phyloP scores from a whole-genome alignment of 176 grass and related monocot genomes.

The Carex cristatella region DNA sequence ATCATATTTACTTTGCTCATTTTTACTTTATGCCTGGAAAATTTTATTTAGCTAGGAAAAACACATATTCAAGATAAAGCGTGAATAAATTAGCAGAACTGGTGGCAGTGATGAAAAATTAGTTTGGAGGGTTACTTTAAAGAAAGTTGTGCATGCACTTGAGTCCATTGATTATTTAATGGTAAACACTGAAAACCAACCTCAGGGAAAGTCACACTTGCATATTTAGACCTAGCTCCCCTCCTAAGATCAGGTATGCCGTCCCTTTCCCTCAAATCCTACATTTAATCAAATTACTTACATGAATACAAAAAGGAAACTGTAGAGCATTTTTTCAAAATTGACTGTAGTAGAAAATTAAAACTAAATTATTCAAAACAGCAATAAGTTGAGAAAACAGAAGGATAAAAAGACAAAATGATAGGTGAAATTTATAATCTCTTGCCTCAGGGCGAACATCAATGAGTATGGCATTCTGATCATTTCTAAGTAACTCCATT shows the following conservation, averaged over 20 bases:
- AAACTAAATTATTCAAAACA: slow-evolving; percentile 9
- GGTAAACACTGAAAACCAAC: slow-evolving; percentile 24
- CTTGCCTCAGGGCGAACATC: slow-evolving; percentile 99
- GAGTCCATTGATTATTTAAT: slow-evolving; percentile 9
- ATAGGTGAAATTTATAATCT: slow-evolving; percentile 91
- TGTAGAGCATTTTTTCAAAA: neutral
- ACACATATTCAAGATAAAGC: neutral
- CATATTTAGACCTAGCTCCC: slow-evolving; percentile 86
- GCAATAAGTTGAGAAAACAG: slow-evolving; percentile 28
- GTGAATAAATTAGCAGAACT: neutral
- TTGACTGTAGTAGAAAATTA: neutral
- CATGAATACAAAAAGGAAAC: neutral
- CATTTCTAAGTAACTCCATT: slow-evolving; percentile 67
- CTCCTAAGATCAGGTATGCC: slow-evolving; percentile 86
- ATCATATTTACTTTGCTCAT: neutral
- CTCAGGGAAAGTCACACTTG: slow-evolving; percentile 67
- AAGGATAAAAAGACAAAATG: slow-evolving; percentile 42
- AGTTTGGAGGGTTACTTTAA: neutral
- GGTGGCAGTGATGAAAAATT: neutral
- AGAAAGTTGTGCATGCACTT: neutral
- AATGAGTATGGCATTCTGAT: slow-evolving; percentile 73
- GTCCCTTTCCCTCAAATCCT: slow-evolving; percentile 76
- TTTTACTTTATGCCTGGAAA: neutral
- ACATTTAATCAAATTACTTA: slow-evolving; percentile 30
- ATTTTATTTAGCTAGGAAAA: neutral